Percentiles rank a stretch among this genome's conserved stretches.
These are phyloP conservation scores for Kregervanrija delftensis DNA, from an alignment of 805 yeast genomes.

Conservation along the genomic window DNA sequence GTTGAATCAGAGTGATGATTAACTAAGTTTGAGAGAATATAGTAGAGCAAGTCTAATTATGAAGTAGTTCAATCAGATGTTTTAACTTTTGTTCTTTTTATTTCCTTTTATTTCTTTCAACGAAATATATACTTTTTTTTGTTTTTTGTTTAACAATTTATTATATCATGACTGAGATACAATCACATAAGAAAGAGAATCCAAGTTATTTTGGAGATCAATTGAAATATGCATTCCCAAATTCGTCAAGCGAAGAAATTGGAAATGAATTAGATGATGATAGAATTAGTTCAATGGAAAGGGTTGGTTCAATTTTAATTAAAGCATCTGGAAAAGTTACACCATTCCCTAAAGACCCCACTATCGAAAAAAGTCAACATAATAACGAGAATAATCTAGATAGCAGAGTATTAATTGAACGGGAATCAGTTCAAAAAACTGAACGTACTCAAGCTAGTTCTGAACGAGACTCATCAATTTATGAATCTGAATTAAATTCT, in stretches of 20 bases:
- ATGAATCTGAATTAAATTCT: neutral
- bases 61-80: no score
- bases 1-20: no score
- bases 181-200: neutral
- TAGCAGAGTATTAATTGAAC: neutral
- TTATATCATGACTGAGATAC: no score
- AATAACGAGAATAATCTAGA: neutral
- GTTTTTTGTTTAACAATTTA: no score
- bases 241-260: neutral
- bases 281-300: constrained; percentile 6
- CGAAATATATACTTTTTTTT: no score
- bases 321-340: constrained; percentile 10
- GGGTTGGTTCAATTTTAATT: constrained; percentile 12
- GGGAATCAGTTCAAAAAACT: neutral
- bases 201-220: constrained; percentile 12
- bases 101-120: no score
- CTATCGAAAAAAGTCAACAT: no score
- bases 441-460: no score
- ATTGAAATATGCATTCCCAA: constrained; percentile 7
- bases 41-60: no score
- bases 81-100: no score
- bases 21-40: no score
- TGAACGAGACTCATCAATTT: neutral
- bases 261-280: neutral
- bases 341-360: constrained; percentile 1